Evolutionary conservation across 306 rosid species (phyloP), one percentile per base, ranked within the genome.

Genomic region (Morella rubra): DNA sequence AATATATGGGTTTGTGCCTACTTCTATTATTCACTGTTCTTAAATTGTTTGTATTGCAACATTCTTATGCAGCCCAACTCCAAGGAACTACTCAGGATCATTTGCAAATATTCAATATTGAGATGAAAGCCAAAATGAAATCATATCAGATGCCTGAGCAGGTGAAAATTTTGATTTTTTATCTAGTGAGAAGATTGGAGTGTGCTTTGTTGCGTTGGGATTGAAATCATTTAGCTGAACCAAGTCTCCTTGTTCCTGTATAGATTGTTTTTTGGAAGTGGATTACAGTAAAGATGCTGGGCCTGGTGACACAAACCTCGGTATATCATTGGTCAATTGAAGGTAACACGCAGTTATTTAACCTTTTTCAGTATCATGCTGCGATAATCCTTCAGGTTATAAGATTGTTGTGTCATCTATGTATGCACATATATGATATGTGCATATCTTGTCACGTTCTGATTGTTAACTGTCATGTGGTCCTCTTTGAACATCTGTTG

Each of bases 181-280:
- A 32, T 32, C 2, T 3, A 71, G n/a, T 55, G 61, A 18, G 68
- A 72, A 47, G 68, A 45, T 66, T 53, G 65, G 71, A 32, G 56
- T 65, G 60, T 51, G 32, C n/a, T 66, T 81, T 27, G 41, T 81
- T 61, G 45, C 41, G 13, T 37, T 22, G 22, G 42, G 69, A 72
- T 58, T 50, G 70, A 55, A 64, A 11, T 67, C 66, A 37, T 70
- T 52, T 79, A 58, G 71, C 81, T 81, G 53, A 76, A 19, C 69
- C 2, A 27, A 73, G 69, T 64, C 74, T 70, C 19, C 58, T 55
- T 80, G 37, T 68, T 81, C 46, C 15, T 80, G 22, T 81, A 66
- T 84, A 96, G 99, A 91, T 92, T 41, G 98, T 92, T 75, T 92
- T 96, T 79, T 96, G 99, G 99, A 96, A 96, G 85, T 92, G 99